phyloP scores from a whole-genome alignment of 1,284 basidiomycete species.

The Irpex sp. region DNA sequence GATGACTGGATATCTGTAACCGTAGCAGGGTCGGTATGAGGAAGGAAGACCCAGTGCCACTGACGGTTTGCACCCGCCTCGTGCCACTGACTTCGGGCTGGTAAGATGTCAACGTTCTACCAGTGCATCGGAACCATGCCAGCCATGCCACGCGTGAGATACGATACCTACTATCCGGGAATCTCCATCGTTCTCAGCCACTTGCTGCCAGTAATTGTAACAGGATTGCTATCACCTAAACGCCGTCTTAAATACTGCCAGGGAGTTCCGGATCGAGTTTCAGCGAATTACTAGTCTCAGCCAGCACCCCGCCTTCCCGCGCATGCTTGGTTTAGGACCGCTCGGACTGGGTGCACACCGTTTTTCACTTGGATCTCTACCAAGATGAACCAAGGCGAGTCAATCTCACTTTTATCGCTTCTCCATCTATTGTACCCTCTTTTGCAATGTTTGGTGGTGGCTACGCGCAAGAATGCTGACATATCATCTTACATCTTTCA shows the following conservation, averaged over 20 bases:
- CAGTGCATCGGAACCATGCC: background rate
- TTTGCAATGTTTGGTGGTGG: background rate
- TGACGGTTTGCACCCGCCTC: background rate
- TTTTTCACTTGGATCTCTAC: background rate
- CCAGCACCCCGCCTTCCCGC: background rate
- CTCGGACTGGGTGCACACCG: background rate
- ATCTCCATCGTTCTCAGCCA: background rate
- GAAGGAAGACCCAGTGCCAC: background rate
- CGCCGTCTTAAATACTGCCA: background rate
- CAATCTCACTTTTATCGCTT: background rate
- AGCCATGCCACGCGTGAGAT: background rate
- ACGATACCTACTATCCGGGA: background rate
- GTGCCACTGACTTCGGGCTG: background rate
- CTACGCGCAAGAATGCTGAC: background rate
- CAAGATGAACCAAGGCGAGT: background rate
- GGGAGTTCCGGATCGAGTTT: background rate
- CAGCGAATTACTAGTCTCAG: background rate
- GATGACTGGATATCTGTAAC: too few species aligned
- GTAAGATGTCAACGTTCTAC: background rate
- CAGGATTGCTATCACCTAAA: background rate
- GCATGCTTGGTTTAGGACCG: background rate
- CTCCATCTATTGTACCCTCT: background rate
- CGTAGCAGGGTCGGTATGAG: too few species aligned
- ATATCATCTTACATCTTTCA: background rate
- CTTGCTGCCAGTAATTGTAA: background rate